phyloP scores from a whole-genome alignment of 768 basidiomycete genomes.

The Lactarius vividus region DNA sequence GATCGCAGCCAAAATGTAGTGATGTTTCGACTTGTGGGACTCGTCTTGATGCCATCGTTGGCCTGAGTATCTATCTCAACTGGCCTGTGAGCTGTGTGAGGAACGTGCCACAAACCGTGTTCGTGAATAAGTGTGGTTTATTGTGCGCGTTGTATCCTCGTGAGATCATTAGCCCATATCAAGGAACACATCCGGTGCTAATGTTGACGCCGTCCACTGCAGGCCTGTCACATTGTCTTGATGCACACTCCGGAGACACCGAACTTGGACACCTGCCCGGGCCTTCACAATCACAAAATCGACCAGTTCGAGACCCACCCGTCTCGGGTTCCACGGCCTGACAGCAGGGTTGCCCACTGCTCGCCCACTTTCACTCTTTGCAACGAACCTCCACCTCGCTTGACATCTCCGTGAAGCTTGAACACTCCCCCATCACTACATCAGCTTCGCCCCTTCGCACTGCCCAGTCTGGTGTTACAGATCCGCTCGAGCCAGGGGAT shows the following conservation, averaged over 20 bases:
- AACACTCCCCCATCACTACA: not conserved
- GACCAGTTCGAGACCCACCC: not conserved
- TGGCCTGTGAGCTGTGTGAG: not conserved
- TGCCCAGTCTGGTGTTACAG: constrained; percentile 19
- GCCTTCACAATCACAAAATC: not conserved
- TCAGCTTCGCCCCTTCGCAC: constrained; percentile 1
- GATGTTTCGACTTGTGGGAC: not conserved
- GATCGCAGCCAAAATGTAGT: not conserved
- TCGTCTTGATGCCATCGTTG: not conserved
- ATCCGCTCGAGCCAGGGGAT: constrained; percentile 9
- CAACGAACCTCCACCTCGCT: constrained; percentile 18
- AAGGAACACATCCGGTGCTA: not conserved
- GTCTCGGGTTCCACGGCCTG: not conserved
- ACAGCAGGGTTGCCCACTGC: too few species aligned
- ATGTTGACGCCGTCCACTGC: not conserved
- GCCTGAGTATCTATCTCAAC: not conserved
- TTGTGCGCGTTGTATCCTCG: not conserved
- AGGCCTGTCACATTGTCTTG: not conserved
- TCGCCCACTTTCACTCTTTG: constrained; percentile 10
- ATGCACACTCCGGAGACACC: too few species aligned
- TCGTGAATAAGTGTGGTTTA: not conserved
- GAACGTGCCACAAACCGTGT: not conserved
- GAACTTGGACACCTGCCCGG: not conserved
- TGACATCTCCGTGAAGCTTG: constrained; percentile 1
- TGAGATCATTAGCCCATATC: not conserved